Base-by-base conservation (phyloP, 2,329 filamentous ascomycete species). In the Nigrospora oryzae region DNA sequence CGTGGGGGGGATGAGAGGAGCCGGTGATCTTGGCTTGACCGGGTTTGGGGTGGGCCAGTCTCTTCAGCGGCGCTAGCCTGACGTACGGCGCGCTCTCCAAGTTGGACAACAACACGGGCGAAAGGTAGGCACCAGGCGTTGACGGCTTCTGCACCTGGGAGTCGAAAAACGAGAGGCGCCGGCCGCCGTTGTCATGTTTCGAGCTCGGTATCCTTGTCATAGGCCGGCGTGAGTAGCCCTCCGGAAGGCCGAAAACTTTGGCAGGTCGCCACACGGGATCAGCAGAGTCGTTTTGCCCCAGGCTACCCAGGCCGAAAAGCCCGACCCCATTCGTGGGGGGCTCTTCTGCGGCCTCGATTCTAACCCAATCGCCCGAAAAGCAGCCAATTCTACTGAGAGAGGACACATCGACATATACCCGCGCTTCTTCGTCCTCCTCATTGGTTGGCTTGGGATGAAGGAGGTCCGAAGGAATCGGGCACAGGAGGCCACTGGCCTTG, bases 361-460 rank as follows among this genome's bases (percentile, higher is more conserved):
- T 83, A 11, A 95, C 89, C 93, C 93, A 98, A 59, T 98, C 93
- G 30, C 93, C 93, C 1, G 91, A 97, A 60, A 98, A 98, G 63
- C 91, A 97, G 14, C 91, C 90, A 44, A 98, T 84, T 54, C 90
- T 89, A 13, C 88, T 84, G 16, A 98, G 67, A 1, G 88, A 87
- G 46, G 80, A 83, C 8, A 94, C 84, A 55, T 96, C 89, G 5
- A 98, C 90, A 57, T 91, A 98, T 2, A 97, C 77, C 40, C 93
- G 82, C 2, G 88, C 83, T 54, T 94, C 85, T 52, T 95, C 89
- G 49, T 98, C 93, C 49, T 96, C 89, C 23, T 81, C 78, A 1
- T 74, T 64, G 2, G 67, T 69, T 3, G 93, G 91, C 53, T 86
- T 90, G 0, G 93, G 93, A 52, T 97, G 85, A 2, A 98, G 70